Evolutionary conservation across 257 asterid species (phyloP).

Genomic region (Lycium ferocissimum): DNA sequence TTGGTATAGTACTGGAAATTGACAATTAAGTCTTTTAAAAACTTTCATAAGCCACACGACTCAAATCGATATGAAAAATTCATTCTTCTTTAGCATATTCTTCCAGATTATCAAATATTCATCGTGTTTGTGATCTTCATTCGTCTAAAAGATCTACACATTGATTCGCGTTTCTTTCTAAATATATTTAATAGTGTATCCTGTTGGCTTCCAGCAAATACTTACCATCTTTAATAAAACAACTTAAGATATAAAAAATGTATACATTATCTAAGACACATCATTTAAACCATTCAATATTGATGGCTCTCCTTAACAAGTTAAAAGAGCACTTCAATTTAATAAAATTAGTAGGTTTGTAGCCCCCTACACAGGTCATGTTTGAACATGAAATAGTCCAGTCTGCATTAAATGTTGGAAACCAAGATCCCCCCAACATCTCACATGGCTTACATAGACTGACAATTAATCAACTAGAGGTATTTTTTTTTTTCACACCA

Average conservation of each 20-base stretch:
- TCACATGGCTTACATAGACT: slow-evolving; percentile 65
- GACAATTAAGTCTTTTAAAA: not conserved
- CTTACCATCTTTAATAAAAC: not conserved
- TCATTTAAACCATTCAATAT: slow-evolving; percentile 29
- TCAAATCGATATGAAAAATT: not conserved
- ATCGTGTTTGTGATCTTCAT: not conserved
- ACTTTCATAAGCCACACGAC: not conserved
- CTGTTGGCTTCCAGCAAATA: not conserved
- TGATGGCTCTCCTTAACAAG: slow-evolving; percentile 38
- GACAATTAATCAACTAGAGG: slow-evolving; percentile 33
- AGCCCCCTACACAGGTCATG: slow-evolving; percentile 54
- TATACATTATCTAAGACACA: no score
- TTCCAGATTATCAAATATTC: not conserved
- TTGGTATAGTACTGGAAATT: no score
- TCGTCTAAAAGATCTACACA: not conserved
- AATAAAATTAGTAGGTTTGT: slow-evolving; percentile 32
- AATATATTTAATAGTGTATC: not conserved
- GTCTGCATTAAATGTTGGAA: slow-evolving; percentile 54
- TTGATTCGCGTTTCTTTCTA: not conserved
- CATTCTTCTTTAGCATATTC: not conserved
- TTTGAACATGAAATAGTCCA: slow-evolving; percentile 57
- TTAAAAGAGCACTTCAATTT: slow-evolving; percentile 5
- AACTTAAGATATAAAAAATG: not conserved
- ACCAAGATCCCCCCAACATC: slow-evolving; percentile 50
- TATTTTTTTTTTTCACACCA: slow-evolving; percentile 8